Conservation (phyloP, 148 eudicot genomes). For the Rhododendron simsii region DNA sequence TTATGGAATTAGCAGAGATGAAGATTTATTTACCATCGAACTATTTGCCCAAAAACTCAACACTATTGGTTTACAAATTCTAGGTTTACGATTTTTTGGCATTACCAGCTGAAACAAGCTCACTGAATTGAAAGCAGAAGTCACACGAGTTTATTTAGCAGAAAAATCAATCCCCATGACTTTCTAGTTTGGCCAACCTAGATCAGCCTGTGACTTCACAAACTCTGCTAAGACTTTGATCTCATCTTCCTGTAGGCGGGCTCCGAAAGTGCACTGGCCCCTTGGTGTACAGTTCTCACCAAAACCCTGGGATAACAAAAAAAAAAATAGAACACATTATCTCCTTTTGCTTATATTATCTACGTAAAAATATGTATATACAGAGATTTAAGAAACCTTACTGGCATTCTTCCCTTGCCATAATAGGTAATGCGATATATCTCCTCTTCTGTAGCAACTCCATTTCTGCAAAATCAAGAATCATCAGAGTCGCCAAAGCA, state of each 20-base stretch:
- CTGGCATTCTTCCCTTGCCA: slow-evolving; percentile 95
- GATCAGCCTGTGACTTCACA: slow-evolving; percentile 78
- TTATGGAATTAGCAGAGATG: background rate
- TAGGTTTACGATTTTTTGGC: background rate
- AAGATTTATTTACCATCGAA: background rate
- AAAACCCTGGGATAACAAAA: slow-evolving; percentile 48
- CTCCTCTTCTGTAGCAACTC: slow-evolving; percentile 66
- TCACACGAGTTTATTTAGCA: no score
- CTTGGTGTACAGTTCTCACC: slow-evolving; percentile 78
- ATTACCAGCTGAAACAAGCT: background rate
- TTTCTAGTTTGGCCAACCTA: slow-evolving; percentile 58
- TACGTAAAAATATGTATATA: background rate
- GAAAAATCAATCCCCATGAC: slow-evolving; percentile 24
- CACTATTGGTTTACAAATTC: background rate
- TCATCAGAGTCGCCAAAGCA: background rate
- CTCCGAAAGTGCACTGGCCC: slow-evolving; percentile 93
- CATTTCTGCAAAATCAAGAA: slow-evolving; percentile 39
- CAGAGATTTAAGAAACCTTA: slow-evolving; percentile 20
- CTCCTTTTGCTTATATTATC: background rate
- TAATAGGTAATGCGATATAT: slow-evolving; percentile 64
- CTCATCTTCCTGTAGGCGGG: slow-evolving; percentile 72
- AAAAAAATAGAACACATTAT: background rate
- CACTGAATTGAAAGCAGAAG: background rate
- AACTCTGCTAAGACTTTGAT: slow-evolving; percentile 72
- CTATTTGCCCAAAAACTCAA: background rate